A percentile compares a stretch with the other conserved stretches of the same genome.
Evolutionary conservation across 2,329 filamentous ascomycete genomes (phyloP).

Genomic region (Venturiaceae sp.): DNA sequence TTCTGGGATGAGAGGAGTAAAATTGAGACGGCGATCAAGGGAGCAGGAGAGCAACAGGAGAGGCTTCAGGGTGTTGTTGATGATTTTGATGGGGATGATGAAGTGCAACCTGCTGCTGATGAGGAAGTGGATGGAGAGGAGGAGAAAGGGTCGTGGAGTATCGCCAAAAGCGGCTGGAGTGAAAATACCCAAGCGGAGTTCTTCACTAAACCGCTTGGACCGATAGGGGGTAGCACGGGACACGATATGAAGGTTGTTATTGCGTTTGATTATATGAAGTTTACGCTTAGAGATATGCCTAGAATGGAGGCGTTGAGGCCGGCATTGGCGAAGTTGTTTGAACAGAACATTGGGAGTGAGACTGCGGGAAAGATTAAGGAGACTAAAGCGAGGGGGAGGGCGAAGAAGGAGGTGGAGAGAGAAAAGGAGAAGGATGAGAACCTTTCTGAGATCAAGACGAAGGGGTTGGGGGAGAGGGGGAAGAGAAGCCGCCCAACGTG

Average conservation of each 20-base stretch:
- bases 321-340: constrained; percentile 48
- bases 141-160: neutral
- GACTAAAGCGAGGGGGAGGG: constrained; percentile 11
- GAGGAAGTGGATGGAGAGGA: neutral
- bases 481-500: no score
- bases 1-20: neutral
- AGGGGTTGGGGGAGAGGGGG: neutral
- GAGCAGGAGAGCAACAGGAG: neutral
- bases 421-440: neutral
- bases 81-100: neutral
- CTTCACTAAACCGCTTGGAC: neutral
- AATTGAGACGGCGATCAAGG: neutral
- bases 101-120: neutral
- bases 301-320: constrained; percentile 54
- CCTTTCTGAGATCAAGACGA: no score
- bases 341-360: constrained; percentile 20
- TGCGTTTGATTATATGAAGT: constrained; percentile 71
- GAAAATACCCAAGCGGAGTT: neutral
- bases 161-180: neutral
- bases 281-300: constrained; percentile 60
- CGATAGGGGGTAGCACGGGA: neutral
- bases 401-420: constrained; percentile 10
- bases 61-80: neutral
- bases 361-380: constrained; percentile 11
- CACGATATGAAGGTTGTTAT: constrained; percentile 40